Evolutionary conservation across 441 rosid genomes (phyloP).

Genomic region (Cnidoscolus chayamansa): DNA sequence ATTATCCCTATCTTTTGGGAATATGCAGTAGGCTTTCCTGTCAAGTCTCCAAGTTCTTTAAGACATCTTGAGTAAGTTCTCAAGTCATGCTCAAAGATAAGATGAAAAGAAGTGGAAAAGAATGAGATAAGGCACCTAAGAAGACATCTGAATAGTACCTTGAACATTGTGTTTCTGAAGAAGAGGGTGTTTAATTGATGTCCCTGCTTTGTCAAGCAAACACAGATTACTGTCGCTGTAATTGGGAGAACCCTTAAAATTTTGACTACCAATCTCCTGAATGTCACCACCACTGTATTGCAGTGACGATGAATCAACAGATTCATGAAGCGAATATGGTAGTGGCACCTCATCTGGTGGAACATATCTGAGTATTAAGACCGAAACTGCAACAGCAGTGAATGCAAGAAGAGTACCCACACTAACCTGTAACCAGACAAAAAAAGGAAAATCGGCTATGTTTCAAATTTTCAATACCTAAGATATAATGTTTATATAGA

Average conservation of each 20-base stretch:
- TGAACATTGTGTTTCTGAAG: slow-evolving; percentile 34
- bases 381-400: slow-evolving; percentile 74
- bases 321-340: slow-evolving; percentile 49
- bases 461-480: background rate
- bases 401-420: slow-evolving; percentile 87
- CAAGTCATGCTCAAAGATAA: background rate
- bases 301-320: slow-evolving; percentile 33
- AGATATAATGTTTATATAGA: background rate
- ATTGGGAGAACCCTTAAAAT: slow-evolving; percentile 23
- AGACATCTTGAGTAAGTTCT: background rate
- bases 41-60: background rate
- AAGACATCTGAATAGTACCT: slow-evolving; percentile 33
- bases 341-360: slow-evolving; percentile 73
- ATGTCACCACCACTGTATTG: slow-evolving; percentile 20
- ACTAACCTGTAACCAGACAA: slow-evolving; percentile 58
- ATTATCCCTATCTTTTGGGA: background rate
- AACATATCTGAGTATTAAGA: slow-evolving; percentile 71
- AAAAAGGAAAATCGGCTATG: background rate
- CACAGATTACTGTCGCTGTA: slow-evolving; percentile 25
- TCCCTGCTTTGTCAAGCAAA: slow-evolving; percentile 28
- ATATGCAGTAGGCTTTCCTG: background rate
- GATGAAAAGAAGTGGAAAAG: background rate
- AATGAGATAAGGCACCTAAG: background rate
- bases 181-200: slow-evolving; percentile 39
- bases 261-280: slow-evolving; percentile 23